Evolutionary conservation across 495 filamentous ascomycete genomes (phyloP).

Genomic region (Hypomontagnella submonticulosa): DNA sequence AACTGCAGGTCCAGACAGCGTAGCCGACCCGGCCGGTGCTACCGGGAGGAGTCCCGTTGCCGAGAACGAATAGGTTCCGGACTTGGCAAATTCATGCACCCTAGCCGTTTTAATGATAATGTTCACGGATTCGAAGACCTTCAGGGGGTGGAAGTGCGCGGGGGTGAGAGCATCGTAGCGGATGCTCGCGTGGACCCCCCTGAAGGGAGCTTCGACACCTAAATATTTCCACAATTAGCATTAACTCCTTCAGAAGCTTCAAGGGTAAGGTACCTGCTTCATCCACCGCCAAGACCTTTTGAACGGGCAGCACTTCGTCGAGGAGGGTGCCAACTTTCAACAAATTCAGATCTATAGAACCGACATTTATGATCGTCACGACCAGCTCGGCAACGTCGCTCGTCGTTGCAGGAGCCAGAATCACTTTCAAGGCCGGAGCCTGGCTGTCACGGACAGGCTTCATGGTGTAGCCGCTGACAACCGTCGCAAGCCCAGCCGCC

Average conservation of each 20-base stretch:
- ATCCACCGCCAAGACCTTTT: conserved; percentile 25
- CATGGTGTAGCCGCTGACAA: not conserved
- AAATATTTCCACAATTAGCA: not conserved
- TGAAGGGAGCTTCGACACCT: conserved; percentile 28
- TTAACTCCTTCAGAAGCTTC: not conserved
- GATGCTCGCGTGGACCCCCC: conserved; percentile 33
- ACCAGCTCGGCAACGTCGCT: conserved; percentile 25
- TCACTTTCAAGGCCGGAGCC: conserved; percentile 21
- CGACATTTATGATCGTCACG: conserved; percentile 29
- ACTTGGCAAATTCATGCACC: conserved; percentile 30
- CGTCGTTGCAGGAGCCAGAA: conserved; percentile 6
- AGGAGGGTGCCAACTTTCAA: conserved; percentile 33
- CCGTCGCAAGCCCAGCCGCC: conserved; percentile 6
- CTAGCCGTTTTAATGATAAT: conserved; percentile 25
- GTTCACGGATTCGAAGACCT: conserved; percentile 23
- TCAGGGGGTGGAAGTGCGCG: conserved; percentile 25
- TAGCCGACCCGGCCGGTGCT: conserved; percentile 22
- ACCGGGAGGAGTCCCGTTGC: conserved; percentile 25
- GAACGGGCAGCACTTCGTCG: conserved; percentile 30
- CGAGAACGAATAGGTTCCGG: conserved; percentile 29
- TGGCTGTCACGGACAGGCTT: not conserved
- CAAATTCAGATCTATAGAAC: conserved; percentile 28
- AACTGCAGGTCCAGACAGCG: conserved; percentile 21
- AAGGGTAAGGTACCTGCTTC: conserved; percentile 21
- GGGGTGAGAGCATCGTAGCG: conserved; percentile 28